Evolutionary conservation across 257 asterid species (phyloP).

Genomic region (Gentiana dahurica): DNA sequence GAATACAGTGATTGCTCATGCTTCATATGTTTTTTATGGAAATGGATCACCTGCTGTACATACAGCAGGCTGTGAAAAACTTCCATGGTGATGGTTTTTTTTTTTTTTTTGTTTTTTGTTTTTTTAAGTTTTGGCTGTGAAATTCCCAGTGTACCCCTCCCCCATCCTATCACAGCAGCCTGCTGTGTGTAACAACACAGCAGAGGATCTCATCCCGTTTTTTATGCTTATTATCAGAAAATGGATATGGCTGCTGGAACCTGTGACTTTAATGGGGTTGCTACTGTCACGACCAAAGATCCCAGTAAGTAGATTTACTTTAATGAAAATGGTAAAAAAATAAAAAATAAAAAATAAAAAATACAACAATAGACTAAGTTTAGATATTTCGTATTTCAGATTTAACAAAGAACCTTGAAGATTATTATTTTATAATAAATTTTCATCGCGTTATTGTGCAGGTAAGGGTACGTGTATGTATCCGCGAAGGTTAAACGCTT

Average conservation of each 20-base stretch:
- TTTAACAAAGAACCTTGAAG: slow-evolving; percentile 6
- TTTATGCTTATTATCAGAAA: slow-evolving; percentile 71
- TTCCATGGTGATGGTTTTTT: no score
- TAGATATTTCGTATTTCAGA: no score
- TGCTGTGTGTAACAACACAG: no score
- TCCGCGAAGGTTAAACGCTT: slow-evolving; percentile 90
- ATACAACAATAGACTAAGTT: no score
- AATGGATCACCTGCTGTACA: no score
- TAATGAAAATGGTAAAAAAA: no score
- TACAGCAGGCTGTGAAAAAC: no score
- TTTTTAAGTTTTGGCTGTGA: no score
- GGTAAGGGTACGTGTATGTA: slow-evolving; percentile 70
- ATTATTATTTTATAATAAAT: neutral
- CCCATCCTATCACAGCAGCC: no score
- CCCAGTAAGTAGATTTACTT: slow-evolving; percentile 46
- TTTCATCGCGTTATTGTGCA: slow-evolving; percentile 25
- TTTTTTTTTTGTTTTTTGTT: no score
- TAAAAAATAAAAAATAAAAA: no score
- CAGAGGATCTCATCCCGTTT: slow-evolving; percentile 2
- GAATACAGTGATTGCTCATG: slow-evolving; percentile 56
- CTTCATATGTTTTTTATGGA: slow-evolving; percentile 45
- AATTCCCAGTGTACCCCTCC: no score
- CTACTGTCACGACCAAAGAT: slow-evolving; percentile 61
- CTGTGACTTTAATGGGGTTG: slow-evolving; percentile 86
- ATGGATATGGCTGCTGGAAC: slow-evolving; percentile 74